Evolutionary conservation across 495 filamentous ascomycete genomes (phyloP), one percentile per base, ranked within the genome.

Genomic region (Cercophora samala): DNA sequence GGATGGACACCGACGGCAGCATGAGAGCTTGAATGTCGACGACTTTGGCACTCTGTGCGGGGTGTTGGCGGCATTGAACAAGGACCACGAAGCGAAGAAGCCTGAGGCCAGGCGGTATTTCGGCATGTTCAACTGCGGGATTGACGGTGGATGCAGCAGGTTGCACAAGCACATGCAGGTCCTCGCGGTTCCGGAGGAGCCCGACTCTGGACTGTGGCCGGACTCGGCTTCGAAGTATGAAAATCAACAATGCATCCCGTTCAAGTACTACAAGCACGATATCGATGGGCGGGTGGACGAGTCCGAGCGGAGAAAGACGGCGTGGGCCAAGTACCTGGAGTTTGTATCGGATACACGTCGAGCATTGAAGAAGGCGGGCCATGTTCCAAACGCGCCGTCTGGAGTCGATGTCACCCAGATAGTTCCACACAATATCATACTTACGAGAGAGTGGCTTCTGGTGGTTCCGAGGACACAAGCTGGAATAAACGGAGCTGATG

Each of bases 141-240:
- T 72, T 21, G 58, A 62, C n/a, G 72, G 74, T 52, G 80, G 80
- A 21, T 76, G 77, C 25, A 81, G 79, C 66, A 62, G 80, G 22
- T 66, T 76, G 65, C 80, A 82, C 70, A 82, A 82, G 69, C 80
- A 82, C 70, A 64, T 81, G 66, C 80, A 82, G 29, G 58, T 82
- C 21, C 60, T 82, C 53, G 76, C 78, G 1, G 71, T 66, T 4
- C 68, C 68, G 0, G 53, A 23, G 4, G 63, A 58, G 17, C 21
- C 25, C 11, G 21, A 53, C 13, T 69, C 70, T 26, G 2, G 13
- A 0, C 64, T 75, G 4, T 72, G 68, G 67, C 67, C 65, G 19
- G 69, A 73, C 37, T 19, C 60, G 11, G 37, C 15, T 17, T 46
- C 37, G 13, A 46, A 46, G 37, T 17, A 46, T 9, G 51, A 61